Evolutionary conservation across 2,329 filamentous ascomycete genomes (phyloP), one percentile per base, ranked within the genome.

Genomic region (Diaporthe sp.): DNA sequence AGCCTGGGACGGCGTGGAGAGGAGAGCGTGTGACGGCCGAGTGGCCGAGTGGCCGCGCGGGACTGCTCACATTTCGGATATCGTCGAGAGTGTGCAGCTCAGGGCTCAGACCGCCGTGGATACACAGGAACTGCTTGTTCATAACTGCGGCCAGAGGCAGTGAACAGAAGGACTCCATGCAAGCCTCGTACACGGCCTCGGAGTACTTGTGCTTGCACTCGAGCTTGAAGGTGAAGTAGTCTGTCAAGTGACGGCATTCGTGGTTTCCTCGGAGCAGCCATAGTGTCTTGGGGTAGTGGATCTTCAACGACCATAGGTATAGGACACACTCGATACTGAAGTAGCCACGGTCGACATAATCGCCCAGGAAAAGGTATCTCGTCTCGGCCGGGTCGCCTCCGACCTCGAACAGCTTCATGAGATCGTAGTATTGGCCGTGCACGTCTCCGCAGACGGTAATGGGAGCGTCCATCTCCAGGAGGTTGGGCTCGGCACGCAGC

Each of bases 161-260:
- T 78, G 94, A 90, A 87, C 97, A 99, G 90, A 99, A 99, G 0
- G 97, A 97, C 79, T 99, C 96, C 92, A 98, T 98, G 87, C 97
- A 98, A 75, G 97, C 96, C 82, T 99, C 96, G 84, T 99, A 99
- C 76, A 99, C 91, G 78, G 91, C 91, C 87, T 98, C 97, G 47
- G 95, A 98, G 87, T 99, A 99, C 86, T 99, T 99, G 91, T 99
- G 97, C 88, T 98, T 98, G 90, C 97, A 99, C 86, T 99, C 97
- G 75, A 99, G 92, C 90, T 99, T 98, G 90, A 99, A 99, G 77
- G 97, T 99, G 87, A 99, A 99, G 90, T 99, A 99, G 84, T 99
- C 97, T 75, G 97, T 99, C 90, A 99, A 90, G 88, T 99, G 97
- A 82, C 97, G 94, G 86, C 97, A 99, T 87, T 99, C 97, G 87